Percentiles rank a stretch among this genome's conserved stretches.
phyloP scores from a whole-genome alignment of 306 rosid genomes.

The Inga oerstediana region DNA sequence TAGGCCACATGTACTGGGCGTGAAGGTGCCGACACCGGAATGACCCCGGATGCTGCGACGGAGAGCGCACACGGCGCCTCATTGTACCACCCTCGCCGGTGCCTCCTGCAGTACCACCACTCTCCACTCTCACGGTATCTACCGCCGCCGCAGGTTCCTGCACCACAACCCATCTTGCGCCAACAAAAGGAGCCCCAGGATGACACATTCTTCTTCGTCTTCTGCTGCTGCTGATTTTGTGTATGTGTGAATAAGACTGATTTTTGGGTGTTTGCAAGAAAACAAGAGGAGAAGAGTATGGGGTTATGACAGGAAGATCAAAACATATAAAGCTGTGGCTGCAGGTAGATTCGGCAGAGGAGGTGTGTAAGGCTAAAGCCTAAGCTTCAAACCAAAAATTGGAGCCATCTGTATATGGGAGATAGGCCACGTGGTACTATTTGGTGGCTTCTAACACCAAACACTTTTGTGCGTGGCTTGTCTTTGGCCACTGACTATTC shows the following conservation, averaged over 20 bases:
- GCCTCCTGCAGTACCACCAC: conserved; percentile 6
- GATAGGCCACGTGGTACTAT: conserved; percentile 29
- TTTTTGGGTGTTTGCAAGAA: conserved; percentile 39
- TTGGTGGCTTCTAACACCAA: background rate
- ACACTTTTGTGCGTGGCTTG: conserved; percentile 10
- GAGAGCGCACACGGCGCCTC: conserved; percentile 71
- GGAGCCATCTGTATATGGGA: conserved; percentile 19
- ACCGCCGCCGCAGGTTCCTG: conserved; percentile 22
- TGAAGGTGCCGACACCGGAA: conserved; percentile 88
- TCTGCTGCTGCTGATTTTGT: background rate
- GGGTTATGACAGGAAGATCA: conserved; percentile 6
- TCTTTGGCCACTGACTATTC: background rate
- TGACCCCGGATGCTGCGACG: conserved; percentile 82
- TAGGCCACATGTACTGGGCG: conserved; percentile 67
- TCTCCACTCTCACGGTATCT: background rate
- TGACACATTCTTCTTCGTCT: conserved; percentile 60
- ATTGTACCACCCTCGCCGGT: background rate
- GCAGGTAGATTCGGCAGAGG: conserved; percentile 37
- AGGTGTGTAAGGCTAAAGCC: background rate
- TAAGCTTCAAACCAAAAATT: background rate
- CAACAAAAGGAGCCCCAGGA: conserved; percentile 42
- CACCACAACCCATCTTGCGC: conserved; percentile 39
- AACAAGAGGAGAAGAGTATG: conserved; percentile 39
- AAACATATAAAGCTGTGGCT: background rate
- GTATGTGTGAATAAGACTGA: background rate